Conservation (phyloP, 805 yeast genomes). For the Wickerhamomyces chaumierensis region DNA sequence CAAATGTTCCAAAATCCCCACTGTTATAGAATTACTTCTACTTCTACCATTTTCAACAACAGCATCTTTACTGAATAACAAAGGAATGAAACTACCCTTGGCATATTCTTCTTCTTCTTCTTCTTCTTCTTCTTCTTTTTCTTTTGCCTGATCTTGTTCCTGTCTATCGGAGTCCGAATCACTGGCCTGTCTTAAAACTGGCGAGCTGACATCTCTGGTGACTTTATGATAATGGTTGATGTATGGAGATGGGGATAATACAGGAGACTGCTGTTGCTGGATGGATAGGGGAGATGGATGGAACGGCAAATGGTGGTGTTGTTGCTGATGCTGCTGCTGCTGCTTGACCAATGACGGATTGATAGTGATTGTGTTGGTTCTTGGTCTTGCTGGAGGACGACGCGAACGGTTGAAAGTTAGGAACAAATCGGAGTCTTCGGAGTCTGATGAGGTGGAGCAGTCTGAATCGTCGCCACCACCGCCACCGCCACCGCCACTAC, state of each 20-base stretch:
- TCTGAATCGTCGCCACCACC: slow-evolving; percentile 4
- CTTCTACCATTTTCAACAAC: slow-evolving; percentile 5
- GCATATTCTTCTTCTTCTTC: neutral
- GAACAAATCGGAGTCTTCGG: neutral
- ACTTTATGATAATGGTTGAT: slow-evolving; percentile 35
- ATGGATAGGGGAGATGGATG: slow-evolving; percentile 22
- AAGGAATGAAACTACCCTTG: too few relatives aligned
- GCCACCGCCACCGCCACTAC: neutral
- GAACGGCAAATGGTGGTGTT: slow-evolving; percentile 22
- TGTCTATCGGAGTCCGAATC: neutral
- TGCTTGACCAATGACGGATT: neutral
- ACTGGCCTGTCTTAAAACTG: neutral
- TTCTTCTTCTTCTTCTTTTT: neutral
- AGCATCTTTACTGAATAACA: too few relatives aligned
- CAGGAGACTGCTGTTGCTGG: slow-evolving; percentile 13
- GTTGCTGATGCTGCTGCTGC: neutral
- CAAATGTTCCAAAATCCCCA: slow-evolving; percentile 7
- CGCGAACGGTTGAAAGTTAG: neutral
- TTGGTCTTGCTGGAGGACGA: neutral
- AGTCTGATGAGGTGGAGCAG: too few relatives aligned
- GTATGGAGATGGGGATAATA: slow-evolving; percentile 7
- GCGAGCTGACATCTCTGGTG: slow-evolving; percentile 14
- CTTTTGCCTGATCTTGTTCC: neutral
- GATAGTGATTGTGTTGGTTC: slow-evolving; percentile 22
- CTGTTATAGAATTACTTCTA: slow-evolving; percentile 17